Evolutionary conservation across 176 grass and related monocot genomes (phyloP).

Genomic region (Rhipidocladum racemiflorum): DNA sequence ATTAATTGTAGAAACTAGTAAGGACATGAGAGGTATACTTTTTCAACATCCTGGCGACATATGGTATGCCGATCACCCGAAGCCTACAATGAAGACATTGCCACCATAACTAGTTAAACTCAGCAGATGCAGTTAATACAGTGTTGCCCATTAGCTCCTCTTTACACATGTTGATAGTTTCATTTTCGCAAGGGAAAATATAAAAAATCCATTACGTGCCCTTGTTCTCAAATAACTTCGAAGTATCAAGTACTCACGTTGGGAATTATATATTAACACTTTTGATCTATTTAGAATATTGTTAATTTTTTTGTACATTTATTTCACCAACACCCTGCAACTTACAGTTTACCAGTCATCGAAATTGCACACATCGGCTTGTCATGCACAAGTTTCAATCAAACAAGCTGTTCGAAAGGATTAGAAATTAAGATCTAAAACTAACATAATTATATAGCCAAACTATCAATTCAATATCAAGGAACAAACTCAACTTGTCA

Average conservation of each 20-base stretch:
- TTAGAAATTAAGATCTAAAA: constrained; percentile 7
- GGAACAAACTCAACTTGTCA: neutral
- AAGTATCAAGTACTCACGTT: neutral
- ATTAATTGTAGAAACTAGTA: constrained; percentile 2
- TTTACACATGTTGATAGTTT: neutral
- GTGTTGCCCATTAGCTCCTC: neutral
- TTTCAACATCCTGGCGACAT: constrained; percentile 81
- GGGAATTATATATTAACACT: neutral
- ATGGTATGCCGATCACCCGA: constrained; percentile 64
- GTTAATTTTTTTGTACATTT: neutral
- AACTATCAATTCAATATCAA: neutral
- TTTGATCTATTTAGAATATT: neutral
- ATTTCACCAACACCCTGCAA: neutral
- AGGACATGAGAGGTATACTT: constrained; percentile 42
- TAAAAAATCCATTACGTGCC: neutral
- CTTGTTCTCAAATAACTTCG: neutral
- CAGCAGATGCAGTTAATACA: neutral
- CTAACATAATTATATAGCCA: neutral
- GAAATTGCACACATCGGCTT: neutral
- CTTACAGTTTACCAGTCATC: neutral
- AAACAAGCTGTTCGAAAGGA: constrained; percentile 4
- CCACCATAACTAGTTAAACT: constrained; percentile 9
- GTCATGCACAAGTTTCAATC: neutral
- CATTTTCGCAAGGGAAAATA: neutral
- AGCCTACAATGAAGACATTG: constrained; percentile 38